Conservation (phyloP, 2,329 filamentous ascomycete genomes). For the Mycogone perniciosa region DNA sequence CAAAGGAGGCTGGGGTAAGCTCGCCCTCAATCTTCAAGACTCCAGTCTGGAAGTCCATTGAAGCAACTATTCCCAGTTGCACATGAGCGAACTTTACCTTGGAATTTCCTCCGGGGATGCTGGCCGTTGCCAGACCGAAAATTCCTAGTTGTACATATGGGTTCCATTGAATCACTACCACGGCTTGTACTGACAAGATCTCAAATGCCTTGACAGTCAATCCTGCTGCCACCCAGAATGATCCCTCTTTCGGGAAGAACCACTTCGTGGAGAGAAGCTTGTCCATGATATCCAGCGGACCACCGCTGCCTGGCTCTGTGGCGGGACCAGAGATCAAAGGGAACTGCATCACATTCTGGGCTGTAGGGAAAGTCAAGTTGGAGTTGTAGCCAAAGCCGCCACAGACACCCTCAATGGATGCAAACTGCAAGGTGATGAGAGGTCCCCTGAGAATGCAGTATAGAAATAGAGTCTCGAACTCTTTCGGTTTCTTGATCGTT, state of each 20-base stretch:
- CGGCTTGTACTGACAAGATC: slow-evolving; percentile 1
- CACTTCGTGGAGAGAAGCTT: background rate
- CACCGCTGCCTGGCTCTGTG: background rate
- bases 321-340: background rate
- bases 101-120: background rate
- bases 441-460: background rate
- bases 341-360: background rate
- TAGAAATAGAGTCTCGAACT: background rate
- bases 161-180: background rate
- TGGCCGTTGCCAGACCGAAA: background rate
- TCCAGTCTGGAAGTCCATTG: slow-evolving; percentile 23
- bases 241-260: background rate
- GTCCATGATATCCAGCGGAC: background rate
- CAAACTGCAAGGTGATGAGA: background rate
- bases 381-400: background rate
- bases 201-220: slow-evolving; percentile 2
- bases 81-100: slow-evolving; percentile 11
- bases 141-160: background rate
- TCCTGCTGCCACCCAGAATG: slow-evolving; percentile 7
- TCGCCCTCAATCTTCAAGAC: slow-evolving; percentile 26
- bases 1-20: slow-evolving; percentile 28
- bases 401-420: background rate
- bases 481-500: background rate
- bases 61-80: slow-evolving; percentile 25
- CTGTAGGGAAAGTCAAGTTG: background rate